Conservation (phyloP, 192 early-diverging fungal genomes). For the Kickxella alabastrina region DNA sequence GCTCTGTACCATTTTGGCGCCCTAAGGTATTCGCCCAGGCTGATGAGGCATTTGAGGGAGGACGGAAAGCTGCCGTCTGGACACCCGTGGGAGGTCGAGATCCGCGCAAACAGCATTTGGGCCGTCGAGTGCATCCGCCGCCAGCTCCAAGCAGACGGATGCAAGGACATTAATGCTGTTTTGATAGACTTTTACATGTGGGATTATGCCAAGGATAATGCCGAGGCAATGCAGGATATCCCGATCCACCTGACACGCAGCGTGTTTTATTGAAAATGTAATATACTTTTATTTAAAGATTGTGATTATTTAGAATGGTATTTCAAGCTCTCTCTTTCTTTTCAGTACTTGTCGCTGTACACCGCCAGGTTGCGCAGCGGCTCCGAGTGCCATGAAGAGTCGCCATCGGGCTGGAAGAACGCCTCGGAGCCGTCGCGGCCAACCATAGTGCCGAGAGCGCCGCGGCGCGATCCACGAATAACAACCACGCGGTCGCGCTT, state of each 20-base stretch:
- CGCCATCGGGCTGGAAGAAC: conserved; percentile 64
- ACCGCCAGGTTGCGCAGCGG: conserved; percentile 43
- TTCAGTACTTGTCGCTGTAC: conserved; percentile 18
- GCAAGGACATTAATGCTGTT: conserved; percentile 62
- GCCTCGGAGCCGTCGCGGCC: conserved; percentile 71
- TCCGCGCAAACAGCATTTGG: conserved; percentile 76
- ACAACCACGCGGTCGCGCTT: conserved; percentile 74
- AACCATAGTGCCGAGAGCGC: conserved; percentile 61
- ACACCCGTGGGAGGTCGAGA: conserved; percentile 69
- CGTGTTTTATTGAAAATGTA: conserved; percentile 54
- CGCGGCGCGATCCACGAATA: conserved; percentile 57
- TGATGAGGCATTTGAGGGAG: conserved; percentile 43
- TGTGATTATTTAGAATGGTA: too few species aligned
- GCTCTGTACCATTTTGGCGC: conserved; percentile 66
- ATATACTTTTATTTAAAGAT: too few species aligned
- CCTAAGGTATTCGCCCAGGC: conserved; percentile 61
- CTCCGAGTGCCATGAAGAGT: conserved; percentile 31
- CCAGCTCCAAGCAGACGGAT: conserved; percentile 11
- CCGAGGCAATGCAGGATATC: conserved; percentile 54
- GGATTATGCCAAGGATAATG: conserved; percentile 73
- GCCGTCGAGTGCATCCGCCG: conserved; percentile 59
- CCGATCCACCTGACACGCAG: conserved; percentile 64
- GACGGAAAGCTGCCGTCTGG: conserved; percentile 52
- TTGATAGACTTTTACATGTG: conserved; percentile 86
- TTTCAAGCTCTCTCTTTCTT: too few species aligned